Conservation (phyloP, 2,329 filamentous ascomycete species). For the Botrytis porri region DNA sequence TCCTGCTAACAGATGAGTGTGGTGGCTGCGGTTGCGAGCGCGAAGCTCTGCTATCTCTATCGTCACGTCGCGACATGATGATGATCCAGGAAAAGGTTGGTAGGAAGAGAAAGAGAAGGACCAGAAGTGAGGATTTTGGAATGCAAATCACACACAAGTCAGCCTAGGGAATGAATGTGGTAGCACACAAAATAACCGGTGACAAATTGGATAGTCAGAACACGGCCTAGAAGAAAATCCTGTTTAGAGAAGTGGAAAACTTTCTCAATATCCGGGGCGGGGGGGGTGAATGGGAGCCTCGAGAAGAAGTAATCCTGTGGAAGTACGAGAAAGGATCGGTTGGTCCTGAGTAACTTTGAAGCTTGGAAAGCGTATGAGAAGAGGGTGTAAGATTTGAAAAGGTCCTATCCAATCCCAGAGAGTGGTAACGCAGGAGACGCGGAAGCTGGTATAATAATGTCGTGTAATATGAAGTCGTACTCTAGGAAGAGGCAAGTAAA, state of each 20-base stretch:
- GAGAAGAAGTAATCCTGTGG: constrained; percentile 32
- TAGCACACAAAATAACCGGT: constrained; percentile 28
- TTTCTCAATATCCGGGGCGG: constrained; percentile 10
- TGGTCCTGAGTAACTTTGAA: constrained; percentile 22
- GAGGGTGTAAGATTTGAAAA: neutral
- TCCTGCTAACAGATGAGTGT: constrained; percentile 42
- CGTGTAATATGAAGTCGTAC: constrained; percentile 15
- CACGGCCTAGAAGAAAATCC: constrained; percentile 23
- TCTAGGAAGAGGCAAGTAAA: constrained; percentile 21
- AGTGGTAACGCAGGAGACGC: constrained; percentile 22
- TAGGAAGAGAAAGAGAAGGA: constrained; percentile 35
- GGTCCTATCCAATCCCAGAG: constrained; percentile 27
- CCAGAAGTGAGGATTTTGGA: constrained; percentile 34
- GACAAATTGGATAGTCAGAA: constrained; percentile 23
- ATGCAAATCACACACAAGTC: constrained; percentile 38
- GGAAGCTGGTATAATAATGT: constrained; percentile 11
- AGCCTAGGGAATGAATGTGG: constrained; percentile 33
- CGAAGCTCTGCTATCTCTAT: constrained; percentile 29
- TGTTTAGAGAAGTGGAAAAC: constrained; percentile 15
- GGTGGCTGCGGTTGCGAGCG: constrained; percentile 40
- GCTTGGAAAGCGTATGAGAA: neutral
- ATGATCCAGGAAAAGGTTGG: constrained; percentile 32
- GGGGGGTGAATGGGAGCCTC: constrained; percentile 25
- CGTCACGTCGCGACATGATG: constrained; percentile 22
- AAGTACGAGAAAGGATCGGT: constrained; percentile 6